Conservation (phyloP, 768 basidiomycete genomes). For the Tricholoma saponaceum region DNA sequence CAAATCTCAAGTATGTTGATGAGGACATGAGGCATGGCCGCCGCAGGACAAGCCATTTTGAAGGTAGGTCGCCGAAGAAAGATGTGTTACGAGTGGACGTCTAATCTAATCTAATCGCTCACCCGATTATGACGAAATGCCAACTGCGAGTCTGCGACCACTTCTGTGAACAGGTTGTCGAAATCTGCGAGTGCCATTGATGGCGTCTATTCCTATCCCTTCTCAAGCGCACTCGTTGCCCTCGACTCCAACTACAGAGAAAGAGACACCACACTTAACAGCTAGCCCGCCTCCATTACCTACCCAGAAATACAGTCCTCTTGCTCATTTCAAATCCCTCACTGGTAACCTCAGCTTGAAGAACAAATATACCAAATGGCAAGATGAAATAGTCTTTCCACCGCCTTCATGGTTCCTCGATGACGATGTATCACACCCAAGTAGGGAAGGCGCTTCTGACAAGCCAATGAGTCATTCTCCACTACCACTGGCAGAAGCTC, state of each 20-base stretch:
- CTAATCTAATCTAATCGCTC: not conserved
- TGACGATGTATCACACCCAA: constrained; percentile 19
- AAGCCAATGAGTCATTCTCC: not conserved
- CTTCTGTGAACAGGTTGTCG: too few relatives aligned
- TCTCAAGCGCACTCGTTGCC: not conserved
- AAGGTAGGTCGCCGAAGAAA: too few relatives aligned
- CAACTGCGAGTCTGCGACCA: too few relatives aligned
- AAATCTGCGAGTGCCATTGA: not conserved
- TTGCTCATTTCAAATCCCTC: constrained; percentile 33
- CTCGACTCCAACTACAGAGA: not conserved
- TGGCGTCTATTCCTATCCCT: not conserved
- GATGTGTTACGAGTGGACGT: too few relatives aligned
- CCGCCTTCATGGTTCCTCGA: constrained; percentile 45
- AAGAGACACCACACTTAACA: not conserved
- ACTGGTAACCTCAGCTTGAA: constrained; percentile 19
- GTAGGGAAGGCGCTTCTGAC: not conserved
- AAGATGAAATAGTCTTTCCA: constrained; percentile 33
- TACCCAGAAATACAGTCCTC: constrained; percentile 29
- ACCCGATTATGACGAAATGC: not conserved
- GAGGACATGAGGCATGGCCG: too few relatives aligned
- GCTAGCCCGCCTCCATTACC: constrained; percentile 17
- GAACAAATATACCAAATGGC: constrained; percentile 4
- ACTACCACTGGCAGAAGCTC: not conserved
- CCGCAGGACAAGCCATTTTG: too few relatives aligned
- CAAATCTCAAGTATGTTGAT: too few relatives aligned